Percentiles rank a stretch among this genome's conserved stretches.
Conservation (phyloP, 1,284 basidiomycete genomes). For the Hymenochaete sp. region DNA sequence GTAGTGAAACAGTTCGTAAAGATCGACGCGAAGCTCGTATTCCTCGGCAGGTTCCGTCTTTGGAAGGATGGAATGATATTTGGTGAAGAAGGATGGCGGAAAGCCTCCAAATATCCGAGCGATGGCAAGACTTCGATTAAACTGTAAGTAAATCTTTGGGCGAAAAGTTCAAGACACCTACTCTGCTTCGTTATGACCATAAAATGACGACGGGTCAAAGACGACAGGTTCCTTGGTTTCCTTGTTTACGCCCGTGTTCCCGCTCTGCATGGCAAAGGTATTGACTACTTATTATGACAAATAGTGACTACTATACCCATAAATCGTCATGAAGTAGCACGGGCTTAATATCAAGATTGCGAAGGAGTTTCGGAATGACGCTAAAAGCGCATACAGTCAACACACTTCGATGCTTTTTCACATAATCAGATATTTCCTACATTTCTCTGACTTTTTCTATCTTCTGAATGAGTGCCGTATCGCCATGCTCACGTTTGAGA, state of each 20-base stretch:
- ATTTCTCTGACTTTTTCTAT: conserved; percentile 47
- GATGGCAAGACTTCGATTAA: conserved; percentile 57
- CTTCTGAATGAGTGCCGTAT: conserved; percentile 40
- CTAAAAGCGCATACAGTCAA: conserved; percentile 31
- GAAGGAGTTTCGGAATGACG: conserved; percentile 68
- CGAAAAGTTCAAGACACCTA: conserved; percentile 29
- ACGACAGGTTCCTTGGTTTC: conserved; percentile 56
- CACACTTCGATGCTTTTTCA: conserved; percentile 1
- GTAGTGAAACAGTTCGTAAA: conserved; percentile 86
- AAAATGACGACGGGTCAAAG: conserved; percentile 78
- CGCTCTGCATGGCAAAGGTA: conserved; percentile 39
- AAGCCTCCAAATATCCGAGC: conserved; percentile 82
- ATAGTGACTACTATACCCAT: conserved; percentile 48
- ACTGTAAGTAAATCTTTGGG: not conserved
- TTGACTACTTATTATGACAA: conserved; percentile 19
- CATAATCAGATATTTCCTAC: conserved; percentile 33
- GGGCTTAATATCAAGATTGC: conserved; percentile 53
- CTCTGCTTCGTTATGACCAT: conserved; percentile 85
- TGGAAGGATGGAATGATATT: conserved; percentile 64
- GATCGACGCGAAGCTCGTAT: conserved; percentile 58
- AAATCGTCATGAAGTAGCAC: conserved; percentile 82
- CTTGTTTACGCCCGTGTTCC: conserved; percentile 58
- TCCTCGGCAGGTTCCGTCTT: conserved; percentile 62
- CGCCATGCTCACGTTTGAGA: conserved; percentile 39
- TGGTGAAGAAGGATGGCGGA: conserved; percentile 56